Conservation (phyloP, 2,329 filamentous ascomycete genomes). For the Botrytis byssoidea region DNA sequence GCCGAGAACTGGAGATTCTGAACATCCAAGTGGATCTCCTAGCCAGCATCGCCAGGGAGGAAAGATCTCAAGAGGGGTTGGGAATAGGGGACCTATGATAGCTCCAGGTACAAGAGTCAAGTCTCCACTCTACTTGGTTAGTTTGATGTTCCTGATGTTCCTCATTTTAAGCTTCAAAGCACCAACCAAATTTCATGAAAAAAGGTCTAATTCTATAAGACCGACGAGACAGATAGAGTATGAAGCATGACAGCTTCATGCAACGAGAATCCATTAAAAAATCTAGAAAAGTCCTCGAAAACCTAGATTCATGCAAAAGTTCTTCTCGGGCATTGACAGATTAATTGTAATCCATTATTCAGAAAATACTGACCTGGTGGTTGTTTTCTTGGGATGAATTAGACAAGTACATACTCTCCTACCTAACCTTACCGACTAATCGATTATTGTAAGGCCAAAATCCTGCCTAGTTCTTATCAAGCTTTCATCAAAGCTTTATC, state of each 20-base stretch:
- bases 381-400: neutral
- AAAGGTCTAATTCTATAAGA: neutral
- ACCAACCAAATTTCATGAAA: neutral
- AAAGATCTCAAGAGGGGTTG: slow-evolving; percentile 13
- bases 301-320: neutral
- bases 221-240: neutral
- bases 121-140: neutral
- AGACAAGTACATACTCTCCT: neutral
- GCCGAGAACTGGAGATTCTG: slow-evolving; percentile 1
- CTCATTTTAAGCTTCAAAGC: slow-evolving; percentile 15
- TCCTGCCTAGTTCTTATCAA: neutral
- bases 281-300: neutral
- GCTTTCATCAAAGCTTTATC: neutral
- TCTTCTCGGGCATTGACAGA: neutral
- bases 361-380: neutral
- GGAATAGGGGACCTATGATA: slow-evolving; percentile 16
- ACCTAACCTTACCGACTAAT: neutral
- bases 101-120: slow-evolving; percentile 11
- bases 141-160: slow-evolving; percentile 2
- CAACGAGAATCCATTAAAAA: neutral
- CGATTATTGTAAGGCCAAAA: neutral
- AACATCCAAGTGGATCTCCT: slow-evolving; percentile 9
- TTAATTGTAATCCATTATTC: neutral
- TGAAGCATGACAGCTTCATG: neutral
- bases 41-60: neutral